These are phyloP conservation scores for Sicyos edulis DNA, from an alignment of 306 rosid genomes.

Conservation along the genomic window DNA sequence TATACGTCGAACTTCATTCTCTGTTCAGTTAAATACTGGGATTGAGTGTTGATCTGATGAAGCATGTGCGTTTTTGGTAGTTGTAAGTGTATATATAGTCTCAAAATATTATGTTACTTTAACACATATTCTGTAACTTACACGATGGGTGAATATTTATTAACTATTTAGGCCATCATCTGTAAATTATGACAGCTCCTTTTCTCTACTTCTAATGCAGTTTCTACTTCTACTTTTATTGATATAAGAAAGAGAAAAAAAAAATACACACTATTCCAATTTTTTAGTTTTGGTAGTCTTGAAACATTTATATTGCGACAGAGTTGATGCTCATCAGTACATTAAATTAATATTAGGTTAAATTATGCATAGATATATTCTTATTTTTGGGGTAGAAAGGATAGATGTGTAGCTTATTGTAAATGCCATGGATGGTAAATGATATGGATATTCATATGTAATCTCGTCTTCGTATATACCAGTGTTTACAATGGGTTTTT, in stretches of 20 bases:
- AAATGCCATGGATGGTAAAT: no score
- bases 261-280: background rate
- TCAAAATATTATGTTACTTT: constrained; percentile 3
- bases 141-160: background rate
- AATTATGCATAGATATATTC: no score
- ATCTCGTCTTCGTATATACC: no score
- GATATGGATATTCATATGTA: no score
- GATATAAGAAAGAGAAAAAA: background rate
- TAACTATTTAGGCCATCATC: constrained; percentile 7
- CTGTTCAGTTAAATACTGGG: constrained; percentile 84
- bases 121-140: background rate
- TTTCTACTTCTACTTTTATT: background rate
- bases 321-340: no score
- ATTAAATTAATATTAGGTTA: no score
- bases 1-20: constrained; percentile 70
- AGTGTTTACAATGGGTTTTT: no score
- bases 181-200: constrained; percentile 17
- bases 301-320: background rate
- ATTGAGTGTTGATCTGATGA: constrained; percentile 49
- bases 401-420: no score
- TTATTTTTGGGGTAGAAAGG: no score
- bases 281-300: background rate
- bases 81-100: constrained; percentile 53
- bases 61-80: constrained; percentile 23
- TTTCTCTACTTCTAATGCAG: background rate